A percentile compares a stretch with the other conserved stretches of the same genome.
These are phyloP conservation scores for Eucalyptus caleyi DNA, from an alignment of 345 rosid species.

Conservation along the genomic window DNA sequence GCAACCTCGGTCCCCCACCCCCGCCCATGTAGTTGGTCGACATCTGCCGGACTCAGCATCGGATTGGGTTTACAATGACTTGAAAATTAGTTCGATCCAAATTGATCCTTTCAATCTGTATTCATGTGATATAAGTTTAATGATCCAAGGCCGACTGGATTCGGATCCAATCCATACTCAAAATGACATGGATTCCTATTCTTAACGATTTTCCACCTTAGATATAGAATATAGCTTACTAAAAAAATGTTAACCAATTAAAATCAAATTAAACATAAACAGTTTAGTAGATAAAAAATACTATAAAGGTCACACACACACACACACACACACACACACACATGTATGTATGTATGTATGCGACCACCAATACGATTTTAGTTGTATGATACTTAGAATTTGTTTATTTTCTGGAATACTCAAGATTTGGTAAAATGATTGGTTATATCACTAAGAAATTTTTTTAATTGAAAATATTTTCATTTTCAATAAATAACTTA, in stretches of 20 bases:
- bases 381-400: neutral
- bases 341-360: no score
- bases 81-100: neutral
- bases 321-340: no score
- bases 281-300: neutral
- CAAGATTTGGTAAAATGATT: no score
- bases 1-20: neutral
- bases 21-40: neutral
- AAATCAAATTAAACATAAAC: neutral
- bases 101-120: neutral
- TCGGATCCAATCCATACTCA: neutral
- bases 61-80: neutral
- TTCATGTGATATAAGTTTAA: neutral
- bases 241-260: neutral
- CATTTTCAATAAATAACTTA: no score
- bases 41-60: neutral
- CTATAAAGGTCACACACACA: neutral
- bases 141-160: rapidly evolving
- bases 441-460: no score
- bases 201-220: neutral
- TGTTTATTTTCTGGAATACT: no score
- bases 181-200: neutral
- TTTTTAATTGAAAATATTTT: no score
- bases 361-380: neutral
- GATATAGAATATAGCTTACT: neutral